Evolutionary conservation across 2,329 filamentous ascomycete species (phyloP).

Genomic region (Fusarium protoensiforme): DNA sequence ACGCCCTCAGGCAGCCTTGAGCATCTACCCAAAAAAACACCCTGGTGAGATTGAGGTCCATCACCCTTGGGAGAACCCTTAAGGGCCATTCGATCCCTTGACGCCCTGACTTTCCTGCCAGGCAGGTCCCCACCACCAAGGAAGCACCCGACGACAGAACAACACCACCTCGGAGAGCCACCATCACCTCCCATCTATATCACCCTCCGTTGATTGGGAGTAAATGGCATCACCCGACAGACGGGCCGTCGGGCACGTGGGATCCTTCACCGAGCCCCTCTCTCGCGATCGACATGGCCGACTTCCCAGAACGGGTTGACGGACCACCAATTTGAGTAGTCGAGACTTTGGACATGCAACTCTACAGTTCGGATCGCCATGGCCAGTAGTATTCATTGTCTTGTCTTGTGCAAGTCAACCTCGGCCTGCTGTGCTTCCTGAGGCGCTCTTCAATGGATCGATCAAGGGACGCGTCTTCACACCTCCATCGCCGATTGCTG

Average conservation of each 20-base stretch:
- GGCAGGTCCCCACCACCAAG: neutral
- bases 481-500: slow-evolving; percentile 1
- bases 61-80: slow-evolving; percentile 15
- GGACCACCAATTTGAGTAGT: slow-evolving; percentile 20
- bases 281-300: slow-evolving; percentile 29
- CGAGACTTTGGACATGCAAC: slow-evolving; percentile 13
- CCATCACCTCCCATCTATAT: slow-evolving; percentile 8
- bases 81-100: slow-evolving; percentile 1
- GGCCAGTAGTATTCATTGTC: neutral
- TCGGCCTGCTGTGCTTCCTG: slow-evolving; percentile 10
- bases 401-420: slow-evolving; percentile 1
- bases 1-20: slow-evolving; percentile 17
- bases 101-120: neutral
- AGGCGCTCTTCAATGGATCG: neutral
- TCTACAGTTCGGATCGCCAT: slow-evolving; percentile 1
- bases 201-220: slow-evolving; percentile 24
- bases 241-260: slow-evolving; percentile 37
- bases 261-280: slow-evolving; percentile 32
- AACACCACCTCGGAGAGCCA: slow-evolving; percentile 16
- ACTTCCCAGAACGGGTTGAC: slow-evolving; percentile 24
- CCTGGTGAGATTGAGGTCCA: slow-evolving; percentile 3
- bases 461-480: neutral
- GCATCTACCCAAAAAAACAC: neutral
- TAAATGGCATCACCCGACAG: slow-evolving; percentile 32
- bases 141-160: slow-evolving; percentile 5